Percentiles rank a stretch among this genome's conserved stretches.
These are phyloP conservation scores for Pinus taeda DNA, from an alignment of 75 land plant genomes.

Conservation along the genomic window DNA sequence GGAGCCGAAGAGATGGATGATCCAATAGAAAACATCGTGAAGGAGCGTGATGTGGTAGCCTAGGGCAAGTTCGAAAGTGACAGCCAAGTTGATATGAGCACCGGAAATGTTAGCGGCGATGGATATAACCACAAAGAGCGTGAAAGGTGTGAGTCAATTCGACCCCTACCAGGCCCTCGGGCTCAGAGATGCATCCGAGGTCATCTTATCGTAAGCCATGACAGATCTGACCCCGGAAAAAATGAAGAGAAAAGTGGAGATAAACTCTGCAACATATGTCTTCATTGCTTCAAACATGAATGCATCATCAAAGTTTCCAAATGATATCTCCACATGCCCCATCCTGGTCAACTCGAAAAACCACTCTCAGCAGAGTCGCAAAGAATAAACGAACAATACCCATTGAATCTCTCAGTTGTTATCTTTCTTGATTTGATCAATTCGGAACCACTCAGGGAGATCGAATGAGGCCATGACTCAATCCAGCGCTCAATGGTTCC, in stretches of 20 bases:
- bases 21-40: slow-evolving; percentile 61
- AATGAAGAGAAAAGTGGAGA: slow-evolving; percentile 58
- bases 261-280: slow-evolving; percentile 67
- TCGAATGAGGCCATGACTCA: slow-evolving; percentile 56
- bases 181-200: slow-evolving; percentile 27
- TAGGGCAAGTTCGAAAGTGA: slow-evolving; percentile 62
- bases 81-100: slow-evolving; percentile 79
- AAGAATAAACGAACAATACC: too few relatives aligned
- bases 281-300: slow-evolving; percentile 32
- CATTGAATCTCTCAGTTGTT: too few relatives aligned
- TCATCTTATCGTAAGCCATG: slow-evolving; percentile 54
- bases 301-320: slow-evolving; percentile 51
- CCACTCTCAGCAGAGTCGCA: too few relatives aligned
- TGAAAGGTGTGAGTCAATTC: slow-evolving; percentile 58
- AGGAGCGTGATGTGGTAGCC: slow-evolving; percentile 73
- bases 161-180: slow-evolving; percentile 54
- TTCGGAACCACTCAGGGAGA: slow-evolving; percentile 37
- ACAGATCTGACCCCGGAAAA: slow-evolving; percentile 61
- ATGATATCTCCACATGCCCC: slow-evolving; percentile 18
- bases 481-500: slow-evolving; percentile 8
- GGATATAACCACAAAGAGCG: slow-evolving; percentile 57
- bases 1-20: slow-evolving; percentile 67
- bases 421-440: slow-evolving; percentile 23
- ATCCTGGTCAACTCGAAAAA: too few relatives aligned
- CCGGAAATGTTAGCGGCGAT: slow-evolving; percentile 72